Evolutionary conservation across 345 rosid species (phyloP).

Genomic region (Acer yangbiense): DNA sequence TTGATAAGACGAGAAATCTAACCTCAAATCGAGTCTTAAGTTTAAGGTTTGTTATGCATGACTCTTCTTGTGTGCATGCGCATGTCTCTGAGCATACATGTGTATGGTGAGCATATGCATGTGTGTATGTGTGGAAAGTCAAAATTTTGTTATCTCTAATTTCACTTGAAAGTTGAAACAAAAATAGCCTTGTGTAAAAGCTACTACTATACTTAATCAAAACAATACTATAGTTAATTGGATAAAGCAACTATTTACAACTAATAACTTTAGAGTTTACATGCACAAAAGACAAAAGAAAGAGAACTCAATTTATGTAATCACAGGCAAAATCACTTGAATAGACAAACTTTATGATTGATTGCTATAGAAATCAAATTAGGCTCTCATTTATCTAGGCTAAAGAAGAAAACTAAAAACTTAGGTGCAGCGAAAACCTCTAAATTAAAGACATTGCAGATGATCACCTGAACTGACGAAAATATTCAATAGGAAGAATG

Average conservation of each 20-base stretch:
- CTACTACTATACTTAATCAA: background rate
- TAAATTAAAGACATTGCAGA: conserved; percentile 6
- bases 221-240: background rate
- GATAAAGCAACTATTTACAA: background rate
- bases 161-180: background rate
- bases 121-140: background rate
- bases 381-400: background rate
- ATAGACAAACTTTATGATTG: no score
- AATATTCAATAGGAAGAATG: conserved; percentile 51
- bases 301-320: background rate
- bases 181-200: background rate
- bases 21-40: background rate
- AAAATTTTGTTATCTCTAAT: background rate
- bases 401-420: background rate
- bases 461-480: conserved; percentile 75
- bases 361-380: no score
- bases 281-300: background rate
- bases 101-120: background rate
- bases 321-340: background rate
- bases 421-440: background rate
- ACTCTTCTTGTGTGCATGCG: background rate
- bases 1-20: conserved; percentile 1
- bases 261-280: background rate
- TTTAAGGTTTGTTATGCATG: background rate
- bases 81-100: background rate